Percentiles rank a stretch among this genome's conserved stretches.
Evolutionary conservation across 2,329 filamentous ascomycete species (phyloP).

Genomic region (Sporothrix pallida): DNA sequence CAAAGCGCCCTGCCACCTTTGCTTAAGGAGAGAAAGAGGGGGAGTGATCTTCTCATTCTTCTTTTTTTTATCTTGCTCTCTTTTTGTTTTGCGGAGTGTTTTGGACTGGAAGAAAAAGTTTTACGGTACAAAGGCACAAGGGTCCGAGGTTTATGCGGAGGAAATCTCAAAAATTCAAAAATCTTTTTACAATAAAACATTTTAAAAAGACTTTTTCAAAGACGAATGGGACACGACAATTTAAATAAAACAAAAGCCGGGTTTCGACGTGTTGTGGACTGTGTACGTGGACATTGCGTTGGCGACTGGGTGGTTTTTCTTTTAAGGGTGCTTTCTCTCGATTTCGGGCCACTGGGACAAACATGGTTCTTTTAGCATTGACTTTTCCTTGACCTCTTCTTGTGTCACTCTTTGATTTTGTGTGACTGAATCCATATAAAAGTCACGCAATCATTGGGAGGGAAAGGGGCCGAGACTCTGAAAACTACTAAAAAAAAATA

Average conservation of each 20-base stretch:
- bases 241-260: conserved; percentile 30
- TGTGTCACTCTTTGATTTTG: background rate
- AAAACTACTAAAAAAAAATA: conserved; percentile 26
- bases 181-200: conserved; percentile 14
- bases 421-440: background rate
- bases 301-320: conserved; percentile 24
- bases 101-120: conserved; percentile 24
- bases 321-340: conserved; percentile 23
- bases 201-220: background rate
- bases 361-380: conserved; percentile 22
- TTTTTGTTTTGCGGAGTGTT: conserved; percentile 27
- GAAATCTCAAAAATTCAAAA: conserved; percentile 13
- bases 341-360: conserved; percentile 25
- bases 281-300: conserved; percentile 1
- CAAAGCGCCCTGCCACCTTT: conserved; percentile 95
- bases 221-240: conserved; percentile 30
- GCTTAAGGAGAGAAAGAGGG: conserved; percentile 66
- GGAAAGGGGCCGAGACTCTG: background rate
- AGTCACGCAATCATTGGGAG: background rate
- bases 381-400: background rate
- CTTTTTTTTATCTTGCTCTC: conserved; percentile 26
- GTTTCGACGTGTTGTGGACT: conserved; percentile 2
- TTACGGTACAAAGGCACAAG: no score
- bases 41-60: conserved; percentile 10
- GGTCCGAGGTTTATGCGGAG: conserved; percentile 1